Base-by-base conservation (phyloP, 768 basidiomycete genomes). In the Boletus sp. region DNA sequence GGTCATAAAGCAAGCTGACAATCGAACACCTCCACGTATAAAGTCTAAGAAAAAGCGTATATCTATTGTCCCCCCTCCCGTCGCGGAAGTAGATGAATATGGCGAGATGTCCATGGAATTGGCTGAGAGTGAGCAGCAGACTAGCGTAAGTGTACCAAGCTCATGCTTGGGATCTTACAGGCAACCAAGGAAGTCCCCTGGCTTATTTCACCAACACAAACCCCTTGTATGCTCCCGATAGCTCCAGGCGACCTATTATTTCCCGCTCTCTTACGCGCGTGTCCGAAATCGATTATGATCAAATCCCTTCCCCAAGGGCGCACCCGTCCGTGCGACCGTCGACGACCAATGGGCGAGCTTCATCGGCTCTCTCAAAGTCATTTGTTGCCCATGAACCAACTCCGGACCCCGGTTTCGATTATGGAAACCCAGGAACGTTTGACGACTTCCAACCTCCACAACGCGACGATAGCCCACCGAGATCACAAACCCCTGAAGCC, bases 51-150 rank as follows among this genome's bases (percentile, higher is more conserved):
- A 74, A 74, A 81, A 75, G 61, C 81, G 77, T 59, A 65, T 76
- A n/a, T 71, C 74, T 2, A 54, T 65, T 1, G 60, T 62, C 37
- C 66, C 68, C 37, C 66, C 68, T 4, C 72, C 72, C 13, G 60
- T 71, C 49, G 69, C 71, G 34, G 75, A 81, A 21, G 72, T 77
- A 42, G 69, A 72, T 33, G 81, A 82, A 40, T 70, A 85, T 54
- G 88, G 86, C 8, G 88, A 89, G 61, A 83, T 84, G 78, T 84
- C 83, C 11, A 90, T 92, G 90, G 86, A 88, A 49, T 55, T 91
- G 37, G 83, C 79, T 30, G 84, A 88, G 58, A 87, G 88, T 88
- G 67, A 68, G 83, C 75, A 17, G n/a, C 50, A 30, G 25, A 25
- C 41, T 39, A 27, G 23, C 42, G 35, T 19, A 8, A 25, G 30